Evolutionary conservation across 2,329 filamentous ascomycete genomes (phyloP), one percentile per base, ranked within the genome.

Genomic region (Aspergillus sp.): DNA sequence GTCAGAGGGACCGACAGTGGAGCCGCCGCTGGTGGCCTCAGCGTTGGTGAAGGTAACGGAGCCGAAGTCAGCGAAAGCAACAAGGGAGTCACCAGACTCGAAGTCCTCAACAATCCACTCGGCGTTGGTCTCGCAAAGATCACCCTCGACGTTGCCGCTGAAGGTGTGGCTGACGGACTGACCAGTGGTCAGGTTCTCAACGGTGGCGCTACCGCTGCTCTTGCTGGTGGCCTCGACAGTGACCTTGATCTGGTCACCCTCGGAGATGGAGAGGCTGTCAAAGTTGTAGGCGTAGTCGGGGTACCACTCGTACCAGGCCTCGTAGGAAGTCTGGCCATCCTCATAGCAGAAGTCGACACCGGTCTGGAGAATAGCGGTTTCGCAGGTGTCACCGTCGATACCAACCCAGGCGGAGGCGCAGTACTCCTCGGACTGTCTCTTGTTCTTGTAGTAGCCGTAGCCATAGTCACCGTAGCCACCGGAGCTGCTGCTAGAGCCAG

Each of bases 281-380:
- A 84, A 86, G 68, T 82, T 76, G 67, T 83, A 81, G 23, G 83
- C 77, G 66, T 82, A 82, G 69, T 84, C 81, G 2, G 84, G 83
- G 68, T 82, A 84, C 84, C 83, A 86, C 70, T 86, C 84, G 65
- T 85, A 86, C 83, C 84, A 86, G 15, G 83, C 82, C 56, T 82
- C 80, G 64, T 79, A 86, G 8, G 73, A 78, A 3, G 80, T 77
- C 0, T 68, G 62, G 19, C 71, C 71, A 2, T 73, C 75, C 42
- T 77, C 66, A 30, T 82, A 71, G 52, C 78, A 80, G 71, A 85
- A 84, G 70, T 86, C 83, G 50, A 86, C 70, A 49, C 84, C 84
- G 3, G 83, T 83, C 71, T 86, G 83, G 2, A 86, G 73, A 56
- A 86, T 84, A 8, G 82, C 81, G 6, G 73, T 78, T 19, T 63